A percentile compares a stretch with the other conserved stretches of the same genome.
phyloP scores from a whole-genome alignment of 805 yeast genomes.

The Schwanniomyces polymorphus region DNA sequence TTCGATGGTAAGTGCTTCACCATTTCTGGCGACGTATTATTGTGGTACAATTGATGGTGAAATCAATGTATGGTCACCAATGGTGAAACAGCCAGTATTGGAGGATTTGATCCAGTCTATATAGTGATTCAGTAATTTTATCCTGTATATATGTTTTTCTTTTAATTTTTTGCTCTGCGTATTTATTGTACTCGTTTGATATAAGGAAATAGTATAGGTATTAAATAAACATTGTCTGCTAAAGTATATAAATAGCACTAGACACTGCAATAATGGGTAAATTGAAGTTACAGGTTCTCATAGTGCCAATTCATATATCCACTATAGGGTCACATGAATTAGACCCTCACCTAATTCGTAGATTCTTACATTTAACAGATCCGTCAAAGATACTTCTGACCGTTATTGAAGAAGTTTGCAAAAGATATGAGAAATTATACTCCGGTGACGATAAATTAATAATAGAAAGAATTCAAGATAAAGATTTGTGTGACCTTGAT shows the following conservation, averaged over 20 bases:
- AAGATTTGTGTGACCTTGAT: slow-evolving; percentile 70
- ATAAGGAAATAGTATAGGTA: neutral
- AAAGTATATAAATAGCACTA: neutral
- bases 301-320: slow-evolving; percentile 25
- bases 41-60: slow-evolving; percentile 72
- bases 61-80: slow-evolving; percentile 54
- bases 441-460: slow-evolving; percentile 58
- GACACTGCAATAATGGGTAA: slow-evolving; percentile 17
- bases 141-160: neutral
- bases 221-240: neutral
- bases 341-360: slow-evolving; percentile 30
- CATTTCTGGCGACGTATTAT: slow-evolving; percentile 45
- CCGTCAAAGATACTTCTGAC: slow-evolving; percentile 45
- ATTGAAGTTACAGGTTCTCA: slow-evolving; percentile 36
- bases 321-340: slow-evolving; percentile 17
- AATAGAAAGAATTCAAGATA: slow-evolving; percentile 66
- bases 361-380: slow-evolving; percentile 65
- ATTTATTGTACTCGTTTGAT: neutral
- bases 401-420: slow-evolving; percentile 54
- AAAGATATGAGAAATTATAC: slow-evolving; percentile 60
- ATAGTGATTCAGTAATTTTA: neutral
- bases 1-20: slow-evolving; percentile 50
- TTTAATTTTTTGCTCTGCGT: neutral
- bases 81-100: slow-evolving; percentile 11
- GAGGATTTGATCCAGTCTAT: neutral